These are phyloP conservation scores for Malassezia pachydermatis DNA, from an alignment of 1,284 basidiomycete genomes.

Conservation along the genomic window DNA sequence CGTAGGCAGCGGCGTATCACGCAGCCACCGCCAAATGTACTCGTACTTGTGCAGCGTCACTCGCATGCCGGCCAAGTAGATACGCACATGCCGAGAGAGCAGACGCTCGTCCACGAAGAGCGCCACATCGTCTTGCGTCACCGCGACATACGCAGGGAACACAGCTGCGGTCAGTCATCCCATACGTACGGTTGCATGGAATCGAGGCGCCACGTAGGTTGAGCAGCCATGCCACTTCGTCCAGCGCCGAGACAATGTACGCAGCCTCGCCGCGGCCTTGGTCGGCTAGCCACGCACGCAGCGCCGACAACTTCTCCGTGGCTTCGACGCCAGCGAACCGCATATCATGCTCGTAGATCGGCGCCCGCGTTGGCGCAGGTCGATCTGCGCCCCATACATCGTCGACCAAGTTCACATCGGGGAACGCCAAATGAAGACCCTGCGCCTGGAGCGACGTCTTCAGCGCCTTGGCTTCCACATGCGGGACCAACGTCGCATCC, in stretches of 20 bases:
- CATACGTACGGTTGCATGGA: constrained; percentile 25
- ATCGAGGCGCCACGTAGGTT: constrained; percentile 41
- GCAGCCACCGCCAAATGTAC: constrained; percentile 6
- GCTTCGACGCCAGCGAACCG: constrained; percentile 60
- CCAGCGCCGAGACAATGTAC: constrained; percentile 34
- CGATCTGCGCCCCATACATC: constrained; percentile 63
- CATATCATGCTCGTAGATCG: constrained; percentile 64
- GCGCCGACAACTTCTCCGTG: constrained; percentile 36
- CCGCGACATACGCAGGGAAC: constrained; percentile 37
- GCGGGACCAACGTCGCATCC: constrained; percentile 75
- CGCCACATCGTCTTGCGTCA: constrained; percentile 17
- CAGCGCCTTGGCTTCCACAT: constrained; percentile 54
- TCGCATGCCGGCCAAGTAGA: constrained; percentile 3
- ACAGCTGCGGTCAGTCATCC: constrained; percentile 19
- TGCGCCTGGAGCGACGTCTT: constrained; percentile 11
- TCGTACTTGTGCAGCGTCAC: constrained; percentile 11
- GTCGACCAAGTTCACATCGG: constrained; percentile 68
- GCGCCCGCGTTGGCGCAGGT: constrained; percentile 59
- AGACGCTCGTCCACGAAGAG: constrained; percentile 32
- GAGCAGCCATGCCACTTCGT: constrained; percentile 42
- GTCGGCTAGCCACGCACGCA: constrained; percentile 23
- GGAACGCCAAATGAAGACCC: constrained; percentile 53
- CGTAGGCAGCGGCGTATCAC: background rate
- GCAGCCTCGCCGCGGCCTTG: constrained; percentile 8
- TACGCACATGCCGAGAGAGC: constrained; percentile 14